Evolutionary conservation across 306 rosid genomes (phyloP).

Genomic region (Astragalus glycyphyllos): DNA sequence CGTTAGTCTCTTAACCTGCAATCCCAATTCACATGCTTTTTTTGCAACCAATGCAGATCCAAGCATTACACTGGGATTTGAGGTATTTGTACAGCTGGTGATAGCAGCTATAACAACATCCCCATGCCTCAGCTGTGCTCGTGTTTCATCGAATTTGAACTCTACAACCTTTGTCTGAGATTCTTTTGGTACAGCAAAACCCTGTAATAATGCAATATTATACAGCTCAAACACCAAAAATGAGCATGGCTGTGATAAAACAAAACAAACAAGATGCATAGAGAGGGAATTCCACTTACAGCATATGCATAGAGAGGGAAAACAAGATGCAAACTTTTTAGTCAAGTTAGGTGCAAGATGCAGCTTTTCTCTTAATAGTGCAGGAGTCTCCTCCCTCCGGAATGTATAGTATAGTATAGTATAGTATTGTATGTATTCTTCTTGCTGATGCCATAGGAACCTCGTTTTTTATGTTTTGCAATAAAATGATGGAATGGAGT

Average conservation of each 20-base stretch:
- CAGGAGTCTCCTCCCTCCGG: too few relatives aligned
- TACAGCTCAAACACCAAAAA: constrained; percentile 44
- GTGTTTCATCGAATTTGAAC: constrained; percentile 68
- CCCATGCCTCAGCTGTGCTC: constrained; percentile 90
- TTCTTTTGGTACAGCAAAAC: constrained; percentile 89
- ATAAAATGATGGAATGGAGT: too few relatives aligned
- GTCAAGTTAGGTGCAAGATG: too few relatives aligned
- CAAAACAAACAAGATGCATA: too few relatives aligned
- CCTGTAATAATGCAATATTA: constrained; percentile 60
- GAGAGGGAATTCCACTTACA: neutral
- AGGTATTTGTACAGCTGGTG: constrained; percentile 98
- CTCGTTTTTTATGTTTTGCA: too few relatives aligned
- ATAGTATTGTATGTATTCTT: too few relatives aligned
- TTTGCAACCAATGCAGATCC: constrained; percentile 99
- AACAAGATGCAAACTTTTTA: too few relatives aligned
- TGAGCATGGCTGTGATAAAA: neutral
- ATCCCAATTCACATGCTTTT: constrained; percentile 95
- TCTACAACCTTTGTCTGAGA: constrained; percentile 70
- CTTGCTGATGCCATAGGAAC: too few relatives aligned
- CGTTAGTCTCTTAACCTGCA: constrained; percentile 69
- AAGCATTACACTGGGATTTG: constrained; percentile 99
- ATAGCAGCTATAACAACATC: constrained; percentile 98
- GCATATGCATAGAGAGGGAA: neutral
- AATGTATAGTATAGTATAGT: too few relatives aligned
- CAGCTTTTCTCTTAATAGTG: too few relatives aligned